Conservation (phyloP, 768 basidiomycete species). For the Termitomyces sp. region DNA sequence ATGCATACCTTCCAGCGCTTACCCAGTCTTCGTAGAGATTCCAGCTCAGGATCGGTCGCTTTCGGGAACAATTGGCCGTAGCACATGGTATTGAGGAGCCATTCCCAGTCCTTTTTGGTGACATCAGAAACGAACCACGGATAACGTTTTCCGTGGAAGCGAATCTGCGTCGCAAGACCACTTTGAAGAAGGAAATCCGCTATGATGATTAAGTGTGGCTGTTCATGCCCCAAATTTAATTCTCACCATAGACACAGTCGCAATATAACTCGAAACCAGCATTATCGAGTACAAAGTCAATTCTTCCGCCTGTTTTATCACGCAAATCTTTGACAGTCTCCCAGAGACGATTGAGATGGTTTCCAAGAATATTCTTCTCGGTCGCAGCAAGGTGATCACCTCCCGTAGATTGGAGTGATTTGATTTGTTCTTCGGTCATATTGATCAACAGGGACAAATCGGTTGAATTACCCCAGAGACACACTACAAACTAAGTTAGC, state of each 20-base stretch:
- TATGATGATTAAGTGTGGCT: slow-evolving; percentile 15
- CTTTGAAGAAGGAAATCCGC: slow-evolving; percentile 94
- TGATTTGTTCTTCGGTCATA: slow-evolving; percentile 98
- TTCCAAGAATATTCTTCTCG: slow-evolving; percentile 94
- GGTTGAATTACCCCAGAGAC: slow-evolving; percentile 96
- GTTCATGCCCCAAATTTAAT: background rate
- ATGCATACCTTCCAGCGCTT: slow-evolving; percentile 77
- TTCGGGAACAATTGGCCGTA: slow-evolving; percentile 91
- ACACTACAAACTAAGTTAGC: slow-evolving; percentile 47
- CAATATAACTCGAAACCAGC: slow-evolving; percentile 88
- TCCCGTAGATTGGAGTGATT: slow-evolving; percentile 91
- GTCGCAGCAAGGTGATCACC: slow-evolving; percentile 94
- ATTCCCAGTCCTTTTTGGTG: slow-evolving; percentile 91
- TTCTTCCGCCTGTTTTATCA: slow-evolving; percentile 63
- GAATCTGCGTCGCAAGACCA: slow-evolving; percentile 77
- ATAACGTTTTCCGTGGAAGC: slow-evolving; percentile 94
- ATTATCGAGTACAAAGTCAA: slow-evolving; percentile 83
- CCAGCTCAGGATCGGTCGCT: slow-evolving; percentile 71
- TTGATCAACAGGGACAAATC: slow-evolving; percentile 93
- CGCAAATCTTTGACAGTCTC: slow-evolving; percentile 64
- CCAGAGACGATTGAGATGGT: slow-evolving; percentile 71
- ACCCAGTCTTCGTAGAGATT: slow-evolving; percentile 75
- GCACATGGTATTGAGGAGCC: slow-evolving; percentile 84
- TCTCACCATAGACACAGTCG: slow-evolving; percentile 77
- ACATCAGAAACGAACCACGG: slow-evolving; percentile 95